A percentile compares a stretch with the other conserved stretches of the same genome.
Evolutionary conservation across 345 rosid genomes (phyloP).

Genomic region (Pseudoturritis turrita): DNA sequence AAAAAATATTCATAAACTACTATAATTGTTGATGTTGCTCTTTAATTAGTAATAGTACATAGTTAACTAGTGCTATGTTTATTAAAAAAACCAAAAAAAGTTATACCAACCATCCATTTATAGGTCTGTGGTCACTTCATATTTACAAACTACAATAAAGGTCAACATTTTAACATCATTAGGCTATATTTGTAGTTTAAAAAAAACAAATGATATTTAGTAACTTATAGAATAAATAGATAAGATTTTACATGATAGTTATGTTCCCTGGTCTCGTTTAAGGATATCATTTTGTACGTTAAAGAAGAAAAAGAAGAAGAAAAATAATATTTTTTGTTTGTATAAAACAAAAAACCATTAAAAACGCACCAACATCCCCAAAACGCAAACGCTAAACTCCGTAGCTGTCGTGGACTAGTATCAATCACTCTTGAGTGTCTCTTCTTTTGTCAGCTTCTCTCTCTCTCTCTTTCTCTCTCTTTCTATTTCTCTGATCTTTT

Average conservation of each 20-base stretch:
- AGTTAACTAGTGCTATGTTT: background rate
- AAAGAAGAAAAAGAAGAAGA: background rate
- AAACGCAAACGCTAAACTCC: conserved; percentile 29
- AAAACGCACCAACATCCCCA: background rate
- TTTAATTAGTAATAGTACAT: background rate
- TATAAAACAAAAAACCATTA: background rate
- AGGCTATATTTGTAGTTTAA: background rate
- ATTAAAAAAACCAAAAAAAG: background rate
- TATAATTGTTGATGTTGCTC: background rate
- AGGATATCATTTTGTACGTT: conserved; percentile 30
- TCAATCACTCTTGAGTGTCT: conserved; percentile 30
- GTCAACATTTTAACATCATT: conserved; percentile 7
- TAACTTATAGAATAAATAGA: background rate
- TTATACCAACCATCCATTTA: conserved; percentile 11
- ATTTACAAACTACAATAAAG: conserved; percentile 12
- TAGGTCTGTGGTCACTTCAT: conserved; percentile 8
- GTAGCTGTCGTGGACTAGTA: conserved; percentile 32
- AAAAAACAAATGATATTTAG: no score
- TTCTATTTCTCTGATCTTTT: background rate
- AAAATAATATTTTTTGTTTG: background rate
- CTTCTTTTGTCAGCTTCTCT: conserved; percentile 23
- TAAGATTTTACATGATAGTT: background rate
- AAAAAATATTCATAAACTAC: background rate
- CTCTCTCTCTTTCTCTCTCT: background rate
- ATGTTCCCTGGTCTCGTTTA: conserved; percentile 31